Evolutionary conservation across 805 yeast genomes (phyloP).

Genomic region (Lipomyces yamadae): DNA sequence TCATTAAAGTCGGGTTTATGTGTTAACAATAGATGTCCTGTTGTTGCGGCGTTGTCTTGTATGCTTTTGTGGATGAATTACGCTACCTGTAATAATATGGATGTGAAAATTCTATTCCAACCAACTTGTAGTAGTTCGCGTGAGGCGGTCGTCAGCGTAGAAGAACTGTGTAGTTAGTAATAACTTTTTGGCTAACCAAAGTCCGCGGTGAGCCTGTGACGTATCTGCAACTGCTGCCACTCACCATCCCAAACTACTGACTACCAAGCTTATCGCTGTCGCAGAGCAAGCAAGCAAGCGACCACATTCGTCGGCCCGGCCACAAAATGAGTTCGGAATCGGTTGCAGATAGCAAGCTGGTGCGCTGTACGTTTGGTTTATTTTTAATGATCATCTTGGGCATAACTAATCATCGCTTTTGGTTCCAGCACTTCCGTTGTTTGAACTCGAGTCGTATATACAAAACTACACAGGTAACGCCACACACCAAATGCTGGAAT

Average conservation of each 20-base stretch:
- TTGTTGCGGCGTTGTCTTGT: background rate
- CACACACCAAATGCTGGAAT: background rate
- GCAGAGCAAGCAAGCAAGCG: background rate
- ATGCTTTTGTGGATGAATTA: no score
- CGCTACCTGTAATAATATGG: background rate
- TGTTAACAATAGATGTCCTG: background rate
- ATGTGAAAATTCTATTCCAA: background rate
- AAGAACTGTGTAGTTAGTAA: no score
- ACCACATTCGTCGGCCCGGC: no score
- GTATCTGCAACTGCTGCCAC: no score
- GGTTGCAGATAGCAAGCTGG: background rate
- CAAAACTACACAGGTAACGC: slow-evolving; percentile 31
- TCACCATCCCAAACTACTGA: no score
- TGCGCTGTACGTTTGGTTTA: background rate
- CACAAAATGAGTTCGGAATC: slow-evolving; percentile 1
- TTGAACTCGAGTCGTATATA: slow-evolving; percentile 34
- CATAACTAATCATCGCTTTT: background rate
- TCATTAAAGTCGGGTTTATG: background rate
- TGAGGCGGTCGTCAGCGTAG: no score
- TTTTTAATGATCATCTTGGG: no score
- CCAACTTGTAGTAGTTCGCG: no score
- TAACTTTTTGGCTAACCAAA: no score
- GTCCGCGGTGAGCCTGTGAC: no score
- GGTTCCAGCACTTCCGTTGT: slow-evolving; percentile 19
- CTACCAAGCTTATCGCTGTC: background rate